Evolutionary conservation across 2,329 filamentous ascomycete species (phyloP).

Genomic region (Neocucurbitaria cava): DNA sequence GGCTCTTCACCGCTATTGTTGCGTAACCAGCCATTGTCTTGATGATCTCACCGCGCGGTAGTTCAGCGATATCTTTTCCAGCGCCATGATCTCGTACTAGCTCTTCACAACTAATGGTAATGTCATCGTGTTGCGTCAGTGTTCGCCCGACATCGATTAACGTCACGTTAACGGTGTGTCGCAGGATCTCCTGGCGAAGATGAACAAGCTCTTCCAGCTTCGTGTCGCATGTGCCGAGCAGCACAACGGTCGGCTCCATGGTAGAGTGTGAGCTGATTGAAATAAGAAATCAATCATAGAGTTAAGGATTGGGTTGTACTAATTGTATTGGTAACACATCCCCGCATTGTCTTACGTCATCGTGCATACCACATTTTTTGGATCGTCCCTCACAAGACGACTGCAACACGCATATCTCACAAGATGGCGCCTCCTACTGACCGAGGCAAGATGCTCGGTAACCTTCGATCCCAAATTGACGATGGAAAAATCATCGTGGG

Average conservation of each 20-base stretch:
- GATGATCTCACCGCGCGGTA: slow-evolving; percentile 64
- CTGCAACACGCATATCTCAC: neutral
- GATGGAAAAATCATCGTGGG: slow-evolving; percentile 68
- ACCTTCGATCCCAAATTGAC: slow-evolving; percentile 61
- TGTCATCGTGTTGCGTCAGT: slow-evolving; percentile 51
- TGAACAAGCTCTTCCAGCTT: slow-evolving; percentile 67
- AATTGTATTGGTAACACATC: neutral
- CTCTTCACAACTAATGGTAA: slow-evolving; percentile 55
- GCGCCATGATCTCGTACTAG: slow-evolving; percentile 48
- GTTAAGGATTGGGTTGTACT: neutral
- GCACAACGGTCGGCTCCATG: slow-evolving; percentile 51
- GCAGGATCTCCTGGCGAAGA: slow-evolving; percentile 57
- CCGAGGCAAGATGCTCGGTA: slow-evolving; percentile 61
- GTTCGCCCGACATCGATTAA: slow-evolving; percentile 65
- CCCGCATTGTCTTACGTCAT: slow-evolving; percentile 17
- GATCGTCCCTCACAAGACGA: neutral
- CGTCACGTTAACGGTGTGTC: slow-evolving; percentile 46
- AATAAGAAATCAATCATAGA: neutral
- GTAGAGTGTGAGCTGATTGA: neutral
- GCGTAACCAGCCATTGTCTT: slow-evolving; percentile 61
- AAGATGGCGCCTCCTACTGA: slow-evolving; percentile 65
- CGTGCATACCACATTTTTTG: neutral
- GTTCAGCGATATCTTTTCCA: slow-evolving; percentile 40
- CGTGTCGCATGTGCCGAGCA: slow-evolving; percentile 71
- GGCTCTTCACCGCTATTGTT: slow-evolving; percentile 49